Conservation (phyloP, 2,329 filamentous ascomycete species). For the Aureobasidium sp. region DNA sequence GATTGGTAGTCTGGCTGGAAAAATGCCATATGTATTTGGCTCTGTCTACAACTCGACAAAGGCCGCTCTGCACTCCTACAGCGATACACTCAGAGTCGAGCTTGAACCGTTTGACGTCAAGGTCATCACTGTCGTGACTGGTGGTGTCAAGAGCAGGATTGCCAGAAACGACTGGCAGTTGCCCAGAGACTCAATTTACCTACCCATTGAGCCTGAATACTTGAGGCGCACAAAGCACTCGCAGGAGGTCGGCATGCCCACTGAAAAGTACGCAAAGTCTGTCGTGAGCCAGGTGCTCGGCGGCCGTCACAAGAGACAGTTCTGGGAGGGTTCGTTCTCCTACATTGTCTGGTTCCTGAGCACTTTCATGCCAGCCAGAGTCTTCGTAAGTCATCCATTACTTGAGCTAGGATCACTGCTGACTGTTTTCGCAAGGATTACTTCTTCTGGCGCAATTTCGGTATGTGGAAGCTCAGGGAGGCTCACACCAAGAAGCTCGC, state of each 20-base stretch:
- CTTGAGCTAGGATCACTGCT: slow-evolving; percentile 21
- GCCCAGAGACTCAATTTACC: slow-evolving; percentile 43
- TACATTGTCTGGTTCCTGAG: slow-evolving; percentile 43
- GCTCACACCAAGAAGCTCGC: slow-evolving; percentile 24
- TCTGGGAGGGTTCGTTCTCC: slow-evolving; percentile 49
- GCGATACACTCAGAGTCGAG: slow-evolving; percentile 52
- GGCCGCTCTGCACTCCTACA: slow-evolving; percentile 52
- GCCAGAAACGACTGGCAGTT: slow-evolving; percentile 45
- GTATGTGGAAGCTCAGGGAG: slow-evolving; percentile 38
- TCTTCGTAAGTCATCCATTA: slow-evolving; percentile 28
- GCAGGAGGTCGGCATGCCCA: slow-evolving; percentile 47
- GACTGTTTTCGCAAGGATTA: slow-evolving; percentile 31
- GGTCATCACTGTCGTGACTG: slow-evolving; percentile 47
- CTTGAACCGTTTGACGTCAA: slow-evolving; percentile 44
- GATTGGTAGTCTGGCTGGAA: slow-evolving; percentile 38
- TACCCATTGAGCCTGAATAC: slow-evolving; percentile 47
- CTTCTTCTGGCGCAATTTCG: slow-evolving; percentile 46
- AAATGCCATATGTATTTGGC: slow-evolving; percentile 38
- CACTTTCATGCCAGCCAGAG: slow-evolving; percentile 39
- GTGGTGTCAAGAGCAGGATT: slow-evolving; percentile 54
- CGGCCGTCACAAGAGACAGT: slow-evolving; percentile 31
- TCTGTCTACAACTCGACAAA: slow-evolving; percentile 52
- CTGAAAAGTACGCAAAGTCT: slow-evolving; percentile 46
- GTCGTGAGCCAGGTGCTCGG: slow-evolving; percentile 48
- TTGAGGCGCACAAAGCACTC: slow-evolving; percentile 45